phyloP scores from a whole-genome alignment of 768 basidiomycete species.

The Naganishia antarctica region DNA sequence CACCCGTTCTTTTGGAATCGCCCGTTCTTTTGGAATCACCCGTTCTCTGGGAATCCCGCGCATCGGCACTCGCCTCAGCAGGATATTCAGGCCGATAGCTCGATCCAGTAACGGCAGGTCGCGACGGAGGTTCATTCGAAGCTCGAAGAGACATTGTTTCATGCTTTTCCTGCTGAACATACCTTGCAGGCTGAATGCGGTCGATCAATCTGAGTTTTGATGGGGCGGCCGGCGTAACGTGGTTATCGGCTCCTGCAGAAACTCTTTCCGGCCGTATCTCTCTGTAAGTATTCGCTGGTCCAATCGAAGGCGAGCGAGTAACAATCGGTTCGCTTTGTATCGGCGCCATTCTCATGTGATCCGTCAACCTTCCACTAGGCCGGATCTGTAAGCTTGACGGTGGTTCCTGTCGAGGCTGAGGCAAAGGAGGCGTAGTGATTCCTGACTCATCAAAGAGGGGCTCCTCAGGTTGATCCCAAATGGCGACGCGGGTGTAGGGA shows the following conservation, averaged over 20 bases:
- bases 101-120: neutral
- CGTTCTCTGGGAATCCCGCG: neutral
- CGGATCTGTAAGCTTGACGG: slow-evolving; percentile 1
- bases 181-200: slow-evolving; percentile 20
- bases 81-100: neutral
- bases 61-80: neutral
- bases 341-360: slow-evolving; percentile 14
- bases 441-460: slow-evolving; percentile 8
- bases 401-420: neutral
- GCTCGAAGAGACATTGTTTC: neutral
- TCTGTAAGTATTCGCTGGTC: neutral
- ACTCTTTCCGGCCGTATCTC: neutral
- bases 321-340: neutral
- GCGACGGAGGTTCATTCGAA: neutral
- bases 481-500: slow-evolving; percentile 6
- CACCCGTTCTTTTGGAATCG: too few relatives aligned
- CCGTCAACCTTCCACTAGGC: neutral
- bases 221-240: neutral
- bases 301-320: neutral
- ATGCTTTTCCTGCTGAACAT: slow-evolving; percentile 7
- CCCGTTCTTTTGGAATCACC: slow-evolving; percentile 1
- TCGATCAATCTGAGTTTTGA: slow-evolving; percentile 17
- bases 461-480: slow-evolving; percentile 6
- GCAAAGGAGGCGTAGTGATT: slow-evolving; percentile 2
- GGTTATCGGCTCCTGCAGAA: neutral